Base-by-base conservation (phyloP, 306 rosid species). In the Lagenaria siceraria region DNA sequence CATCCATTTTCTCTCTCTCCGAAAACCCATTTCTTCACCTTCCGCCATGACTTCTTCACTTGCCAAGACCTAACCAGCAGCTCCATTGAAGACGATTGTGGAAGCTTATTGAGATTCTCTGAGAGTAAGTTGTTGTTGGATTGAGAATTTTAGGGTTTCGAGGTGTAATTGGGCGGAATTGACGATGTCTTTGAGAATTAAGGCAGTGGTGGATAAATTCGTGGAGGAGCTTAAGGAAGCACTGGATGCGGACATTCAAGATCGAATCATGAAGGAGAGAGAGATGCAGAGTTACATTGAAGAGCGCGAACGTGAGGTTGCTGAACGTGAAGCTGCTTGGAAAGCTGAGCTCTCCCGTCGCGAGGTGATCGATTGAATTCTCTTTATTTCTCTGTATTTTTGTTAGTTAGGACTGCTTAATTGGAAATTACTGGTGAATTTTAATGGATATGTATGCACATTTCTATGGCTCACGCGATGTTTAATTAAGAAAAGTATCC, bases 311-410 rank as follows among this genome's bases (percentile, higher is more conserved):
- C 99, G 99, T 4, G 99, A 95, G 80, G 98, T 95, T 60, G 97
- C 98, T 31, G 98, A 95, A 83, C 97, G 99, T 10, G 99, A 95
- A 86, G 97, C 99, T 78, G 99, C 99, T 77, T 95, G 99, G 99
- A 95, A 95, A 82, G 97, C 97, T 33, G 99, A 95, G 81, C 99
- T 95, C 83, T 92, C 99, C 74, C 99, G 99, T 73, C 97, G 99
- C 5, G 99, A 95, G 99, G 98, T 93, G 33, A 38, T 59, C 5
- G 60, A 35, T 78, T 75, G 79, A 80, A 24, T 51, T 64, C 52
- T 35, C 77, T 79, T 61, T 59, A 63, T 61, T 72, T 82, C 63
- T 53, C 13, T 25, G 19, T 70, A 13, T 71, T 25, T 69, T 25
- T 66, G 6, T 76, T 60, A 12, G 8, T 40, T 1, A 15, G 36